Evolutionary conservation across 1,139 yeast genomes (phyloP), one percentile per base, ranked within the genome.

Genomic region (Yamadazyma kanchanaburiensis): DNA sequence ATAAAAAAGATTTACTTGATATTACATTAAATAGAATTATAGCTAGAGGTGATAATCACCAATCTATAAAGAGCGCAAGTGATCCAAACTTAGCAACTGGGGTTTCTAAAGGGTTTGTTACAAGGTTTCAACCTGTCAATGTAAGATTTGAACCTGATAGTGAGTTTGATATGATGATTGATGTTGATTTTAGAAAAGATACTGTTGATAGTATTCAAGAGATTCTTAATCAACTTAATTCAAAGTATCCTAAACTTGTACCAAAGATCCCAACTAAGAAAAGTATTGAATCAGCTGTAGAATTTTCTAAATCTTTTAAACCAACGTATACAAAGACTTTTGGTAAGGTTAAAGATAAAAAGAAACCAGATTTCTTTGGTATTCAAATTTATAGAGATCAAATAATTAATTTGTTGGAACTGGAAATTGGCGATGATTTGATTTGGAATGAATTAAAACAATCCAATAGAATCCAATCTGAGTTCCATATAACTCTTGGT

Each of bases 41-140:
- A 5, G 49, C 50, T 1, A 69, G 99, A 43, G 97, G 96, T 1
- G 94, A 87, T 49, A 83, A 86, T 43, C 99, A 94, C 51, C 96
- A 88, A 53, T 76, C 94, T 0, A 84, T 94, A 28, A 80, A 80
- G 42, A 70, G 68, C 3, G 53, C 54, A 0, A 50, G 66, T 1
- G 71, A 76, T 38, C 53, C 53, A 15, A 53, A 56, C 9, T 62
- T 70, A 27, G 79, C 84, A 0, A 53, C 64, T 13, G 45, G 67
- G 10, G 79, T 91, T 19, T 77, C 89, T 84, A 60, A 64, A 25
- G 89, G 91, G 0, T 89, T 89, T 44, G 64, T 86, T 24, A 62
- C 63, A 3, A 60, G 95, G 33, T 87, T 79, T 48, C 84, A 86
- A 49, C 74, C 78, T 0, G 68, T 86, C 1, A 56, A 71, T 35